Evolutionary conservation across 345 rosid genomes (phyloP).

Genomic region (Microthlaspi erraticum): DNA sequence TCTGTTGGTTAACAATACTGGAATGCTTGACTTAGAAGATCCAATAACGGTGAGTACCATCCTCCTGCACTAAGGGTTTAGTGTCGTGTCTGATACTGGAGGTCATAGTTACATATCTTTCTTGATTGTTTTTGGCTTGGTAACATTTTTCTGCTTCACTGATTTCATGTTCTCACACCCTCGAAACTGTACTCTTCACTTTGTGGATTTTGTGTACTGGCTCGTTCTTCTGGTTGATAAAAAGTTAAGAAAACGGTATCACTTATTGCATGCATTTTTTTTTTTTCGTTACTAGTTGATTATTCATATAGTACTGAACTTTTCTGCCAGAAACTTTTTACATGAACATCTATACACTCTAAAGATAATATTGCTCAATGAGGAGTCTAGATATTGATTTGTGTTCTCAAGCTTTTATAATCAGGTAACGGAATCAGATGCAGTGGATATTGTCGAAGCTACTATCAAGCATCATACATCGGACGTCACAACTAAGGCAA

Average conservation of each 20-base stretch:
- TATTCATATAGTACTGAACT: conserved; percentile 15
- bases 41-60: conserved; percentile 78
- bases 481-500: conserved; percentile 86
- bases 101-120: conserved; percentile 5
- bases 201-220: conserved; percentile 11
- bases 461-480: conserved; percentile 66
- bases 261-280: conserved; percentile 7
- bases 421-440: conserved; percentile 94
- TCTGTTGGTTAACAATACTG: conserved; percentile 77
- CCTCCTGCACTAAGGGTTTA: conserved; percentile 26
- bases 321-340: conserved; percentile 18
- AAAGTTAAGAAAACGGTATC: conserved; percentile 22
- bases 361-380: conserved; percentile 11
- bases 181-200: conserved; percentile 8
- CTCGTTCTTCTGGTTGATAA: conserved; percentile 19
- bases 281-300: conserved; percentile 11
- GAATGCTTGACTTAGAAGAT: conserved; percentile 85
- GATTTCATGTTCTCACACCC: conserved; percentile 18
- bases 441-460: conserved; percentile 79
- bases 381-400: conserved; percentile 32
- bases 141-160: conserved; percentile 15
- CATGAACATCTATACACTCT: conserved; percentile 18
- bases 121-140: background rate
- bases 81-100: conserved; percentile 30
- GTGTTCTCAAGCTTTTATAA: conserved; percentile 39